Conservation (phyloP, 768 basidiomycete genomes). For the Dioszegia crocea region DNA sequence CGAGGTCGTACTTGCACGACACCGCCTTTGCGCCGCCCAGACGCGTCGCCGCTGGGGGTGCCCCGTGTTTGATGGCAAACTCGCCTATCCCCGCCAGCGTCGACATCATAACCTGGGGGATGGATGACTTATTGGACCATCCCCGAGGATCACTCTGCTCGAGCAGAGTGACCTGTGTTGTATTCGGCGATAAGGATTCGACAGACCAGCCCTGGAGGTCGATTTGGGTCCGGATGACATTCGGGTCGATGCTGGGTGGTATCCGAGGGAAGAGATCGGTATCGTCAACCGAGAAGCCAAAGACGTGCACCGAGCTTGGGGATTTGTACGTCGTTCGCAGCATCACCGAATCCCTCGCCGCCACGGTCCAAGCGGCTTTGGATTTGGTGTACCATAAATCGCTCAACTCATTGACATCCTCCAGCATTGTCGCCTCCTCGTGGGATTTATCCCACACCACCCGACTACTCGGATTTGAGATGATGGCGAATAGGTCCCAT, state of each 20-base stretch:
- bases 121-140: constrained; percentile 90
- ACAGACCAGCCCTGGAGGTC: constrained; percentile 99
- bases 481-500: constrained; percentile 87
- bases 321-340: constrained; percentile 97
- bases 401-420: constrained; percentile 72
- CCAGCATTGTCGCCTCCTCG: constrained; percentile 77
- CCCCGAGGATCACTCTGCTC: constrained; percentile 97
- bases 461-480: constrained; percentile 78
- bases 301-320: constrained; percentile 87
- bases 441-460: constrained; percentile 83
- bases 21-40: constrained; percentile 69
- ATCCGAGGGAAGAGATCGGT: constrained; percentile 68
- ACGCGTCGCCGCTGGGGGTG: constrained; percentile 85
- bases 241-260: constrained; percentile 64
- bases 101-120: constrained; percentile 89
- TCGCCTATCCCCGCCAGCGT: constrained; percentile 88
- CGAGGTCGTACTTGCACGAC: constrained; percentile 78
- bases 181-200: constrained; percentile 88
- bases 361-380: constrained; percentile 87
- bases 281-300: constrained; percentile 90
- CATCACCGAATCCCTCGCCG: constrained; percentile 81
- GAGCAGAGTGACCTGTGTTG: constrained; percentile 84
- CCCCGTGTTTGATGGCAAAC: constrained; percentile 90
- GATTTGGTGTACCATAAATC: constrained; percentile 91
- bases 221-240: constrained; percentile 86